Evolutionary conservation across 139 green algal genomes (phyloP).

Genomic region (Tetraselmis chui): DNA sequence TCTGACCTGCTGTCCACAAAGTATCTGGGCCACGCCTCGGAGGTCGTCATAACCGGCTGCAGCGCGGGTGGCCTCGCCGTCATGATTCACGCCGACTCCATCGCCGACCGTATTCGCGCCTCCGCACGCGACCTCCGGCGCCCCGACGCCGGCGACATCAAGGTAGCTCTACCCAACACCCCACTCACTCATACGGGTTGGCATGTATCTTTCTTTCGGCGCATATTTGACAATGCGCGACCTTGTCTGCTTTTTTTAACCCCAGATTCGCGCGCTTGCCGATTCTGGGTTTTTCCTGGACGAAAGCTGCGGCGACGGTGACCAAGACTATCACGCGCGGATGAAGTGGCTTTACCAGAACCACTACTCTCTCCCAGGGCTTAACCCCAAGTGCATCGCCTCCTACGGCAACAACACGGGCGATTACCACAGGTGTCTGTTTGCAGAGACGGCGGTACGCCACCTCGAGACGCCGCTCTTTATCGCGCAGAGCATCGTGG

Average conservation of each 20-base stretch:
- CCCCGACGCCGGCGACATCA: neutral
- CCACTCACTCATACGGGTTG: neutral
- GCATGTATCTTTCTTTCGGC: no score
- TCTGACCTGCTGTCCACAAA: neutral
- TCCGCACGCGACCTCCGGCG: neutral
- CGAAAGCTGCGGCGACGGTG: neutral
- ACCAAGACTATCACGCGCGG: neutral
- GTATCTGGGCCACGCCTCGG: neutral
- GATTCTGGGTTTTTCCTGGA: neutral
- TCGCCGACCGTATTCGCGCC: neutral
- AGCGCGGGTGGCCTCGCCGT: neutral
- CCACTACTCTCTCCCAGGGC: neutral
- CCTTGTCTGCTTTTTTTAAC: no score
- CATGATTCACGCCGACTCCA: neutral
- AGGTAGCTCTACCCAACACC: no score
- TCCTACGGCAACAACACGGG: neutral
- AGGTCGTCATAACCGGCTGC: neutral
- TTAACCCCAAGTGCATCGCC: neutral
- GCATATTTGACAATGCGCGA: no score
- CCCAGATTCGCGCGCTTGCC: neutral
- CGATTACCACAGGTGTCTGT: neutral
- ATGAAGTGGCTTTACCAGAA: neutral
- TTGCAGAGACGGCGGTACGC: neutral
- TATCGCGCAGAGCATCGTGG: neutral
- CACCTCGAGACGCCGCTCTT: neutral